A percentile compares a stretch with the other conserved stretches of the same genome.
Evolutionary conservation across 371 early-diverging fungal genomes (phyloP).

Genomic region (Mucor velutinosus): DNA sequence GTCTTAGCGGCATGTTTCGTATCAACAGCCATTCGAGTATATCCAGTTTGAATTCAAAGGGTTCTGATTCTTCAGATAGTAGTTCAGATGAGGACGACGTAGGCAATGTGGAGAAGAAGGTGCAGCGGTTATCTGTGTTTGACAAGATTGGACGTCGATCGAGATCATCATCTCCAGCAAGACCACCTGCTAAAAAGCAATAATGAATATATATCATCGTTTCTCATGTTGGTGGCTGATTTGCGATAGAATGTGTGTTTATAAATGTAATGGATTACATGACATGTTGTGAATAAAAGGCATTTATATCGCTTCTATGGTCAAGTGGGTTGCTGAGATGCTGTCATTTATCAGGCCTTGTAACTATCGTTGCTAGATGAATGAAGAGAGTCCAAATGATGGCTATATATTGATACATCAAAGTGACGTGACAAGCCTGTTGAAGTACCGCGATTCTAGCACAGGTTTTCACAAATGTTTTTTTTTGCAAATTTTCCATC

Average conservation of each 20-base stretch:
- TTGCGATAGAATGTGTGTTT: neutral
- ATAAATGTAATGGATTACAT: no score
- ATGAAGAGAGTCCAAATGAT: no score
- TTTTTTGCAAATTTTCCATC: neutral
- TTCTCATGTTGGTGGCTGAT: neutral
- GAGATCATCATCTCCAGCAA: conserved; percentile 40
- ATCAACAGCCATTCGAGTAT: conserved; percentile 31
- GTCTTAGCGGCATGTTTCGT: conserved; percentile 50
- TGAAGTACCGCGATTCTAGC: neutral
- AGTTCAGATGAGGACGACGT: conserved; percentile 24
- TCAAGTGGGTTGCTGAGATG: no score
- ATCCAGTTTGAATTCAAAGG: conserved; percentile 25
- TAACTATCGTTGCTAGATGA: no score
- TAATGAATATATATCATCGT: neutral
- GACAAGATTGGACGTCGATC: conserved; percentile 40
- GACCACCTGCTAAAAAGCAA: conserved; percentile 12
- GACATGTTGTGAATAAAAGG: neutral
- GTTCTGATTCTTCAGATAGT: conserved; percentile 27
- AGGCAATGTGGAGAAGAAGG: conserved; percentile 28
- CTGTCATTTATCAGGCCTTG: no score
- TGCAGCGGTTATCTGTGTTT: conserved; percentile 37
- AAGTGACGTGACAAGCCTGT: neutral
- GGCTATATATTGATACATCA: neutral
- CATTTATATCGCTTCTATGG: no score
- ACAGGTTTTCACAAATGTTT: neutral